Evolutionary conservation across 2,329 filamentous ascomycete genomes (phyloP), one percentile per base, ranked within the genome.

Genomic region (Trichoderma atrobrunneum): DNA sequence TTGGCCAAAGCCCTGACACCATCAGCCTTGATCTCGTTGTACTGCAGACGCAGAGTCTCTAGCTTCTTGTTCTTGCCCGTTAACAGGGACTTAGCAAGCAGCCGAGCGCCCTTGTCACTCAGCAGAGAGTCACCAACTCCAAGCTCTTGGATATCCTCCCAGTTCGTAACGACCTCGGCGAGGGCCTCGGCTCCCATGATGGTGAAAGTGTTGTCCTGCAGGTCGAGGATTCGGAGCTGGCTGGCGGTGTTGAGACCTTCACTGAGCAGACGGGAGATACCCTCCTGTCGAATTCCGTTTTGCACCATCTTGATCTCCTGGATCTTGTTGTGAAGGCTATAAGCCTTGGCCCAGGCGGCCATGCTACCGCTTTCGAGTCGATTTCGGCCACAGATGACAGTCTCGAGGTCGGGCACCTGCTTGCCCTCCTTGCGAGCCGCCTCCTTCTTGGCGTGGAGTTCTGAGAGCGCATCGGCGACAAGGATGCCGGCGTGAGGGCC

Each of bases 201-300:
- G 11, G 95, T 98, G 81, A 98, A 98, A 0, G 96, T 98, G 84
- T 99, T 99, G 84, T 99, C 96, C 82, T 99, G 95, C 74, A 99
- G 85, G 84, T 99, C 96, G 68, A 99, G 84, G 16, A 94, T 88
- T 79, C 91, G 86, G 70, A 99, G 87, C 59, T 86, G 84, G 36
- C 85, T 86, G 65, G 93, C 89, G 77, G 93, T 87, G 75, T 87
- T 89, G 68, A 99, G 86, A 74, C 96, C 96, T 68, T 95, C 87
- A 73, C 89, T 90, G 75, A 99, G 85, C 71, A 99, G 86, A 75
- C 92, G 88, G 62, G 91, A 91, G 78, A 98, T 96, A 73, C 96
- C 96, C 82, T 98, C 94, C 80, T 95, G 93, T 57, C 96, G 89
- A 77, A 99, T 99, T 67, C 96, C 96, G 81, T 99, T 98, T 83